Conservation (phyloP, 495 filamentous ascomycete genomes). For the Bryoglossum gracile region DNA sequence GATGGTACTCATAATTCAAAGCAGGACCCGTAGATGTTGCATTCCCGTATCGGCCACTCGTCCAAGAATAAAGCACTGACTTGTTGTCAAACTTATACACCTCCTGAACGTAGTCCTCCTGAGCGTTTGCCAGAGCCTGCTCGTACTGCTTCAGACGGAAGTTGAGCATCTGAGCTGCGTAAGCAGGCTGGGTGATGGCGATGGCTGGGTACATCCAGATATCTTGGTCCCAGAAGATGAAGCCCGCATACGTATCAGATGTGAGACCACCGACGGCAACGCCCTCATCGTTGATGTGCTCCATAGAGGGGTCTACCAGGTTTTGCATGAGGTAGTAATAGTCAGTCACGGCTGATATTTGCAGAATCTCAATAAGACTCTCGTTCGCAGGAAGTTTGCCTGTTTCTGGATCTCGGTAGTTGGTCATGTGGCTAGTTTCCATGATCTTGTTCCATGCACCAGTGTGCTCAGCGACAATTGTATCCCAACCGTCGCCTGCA, state of each 20-base stretch:
- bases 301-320: constrained; percentile 32
- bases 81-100: constrained; percentile 32
- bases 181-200: constrained; percentile 37
- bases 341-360: constrained; percentile 55
- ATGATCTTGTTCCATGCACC: constrained; percentile 38
- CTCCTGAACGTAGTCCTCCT: constrained; percentile 12
- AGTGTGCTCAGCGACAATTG: constrained; percentile 32
- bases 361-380: constrained; percentile 50
- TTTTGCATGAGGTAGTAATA: constrained; percentile 64
- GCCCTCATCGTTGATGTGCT: constrained; percentile 40
- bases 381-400: constrained; percentile 49
- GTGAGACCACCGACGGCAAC: constrained; percentile 44
- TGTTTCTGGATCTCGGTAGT: constrained; percentile 45
- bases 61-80: constrained; percentile 47
- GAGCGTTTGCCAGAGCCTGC: constrained; percentile 41
- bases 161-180: constrained; percentile 37
- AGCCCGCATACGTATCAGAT: constrained; percentile 45
- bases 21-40: constrained; percentile 49
- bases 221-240: constrained; percentile 46
- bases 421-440: constrained; percentile 48
- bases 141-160: constrained; percentile 37
- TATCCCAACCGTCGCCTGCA: constrained; percentile 31
- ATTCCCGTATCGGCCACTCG: constrained; percentile 44
- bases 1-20: constrained; percentile 51
- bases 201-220: constrained; percentile 47